Evolutionary conservation across 2,329 filamentous ascomycete genomes (phyloP), one percentile per base, ranked within the genome.

Genomic region (Pestalotiopsis sp.): DNA sequence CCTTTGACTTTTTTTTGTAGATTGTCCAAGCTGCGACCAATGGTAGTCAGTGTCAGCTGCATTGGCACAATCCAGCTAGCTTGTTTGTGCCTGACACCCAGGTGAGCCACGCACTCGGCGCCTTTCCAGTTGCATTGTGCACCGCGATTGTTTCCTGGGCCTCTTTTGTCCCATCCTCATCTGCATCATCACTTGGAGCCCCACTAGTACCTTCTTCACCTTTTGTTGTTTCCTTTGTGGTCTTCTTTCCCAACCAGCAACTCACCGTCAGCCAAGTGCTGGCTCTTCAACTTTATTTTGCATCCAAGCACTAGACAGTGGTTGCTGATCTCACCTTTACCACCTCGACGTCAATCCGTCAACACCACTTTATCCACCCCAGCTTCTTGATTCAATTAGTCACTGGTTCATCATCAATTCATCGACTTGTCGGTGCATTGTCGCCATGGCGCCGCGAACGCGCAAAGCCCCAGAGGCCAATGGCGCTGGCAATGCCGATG

Each of bases 381-480:
- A 23, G 12, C 56, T 31, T 23, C 56, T 20, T 36, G 7, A 59
- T 27, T 25, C 27, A n/a, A 59, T 59, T 11, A 14, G 11, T 23
- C 1, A 27, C 9, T 36, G 23, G 25, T 36, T 58, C 56, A 17
- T 27, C 57, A 27, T 9, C 60, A 23, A 2, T 17, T 17, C 31
- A 38, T 62, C 23, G 7, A 36, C 31, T 36, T 2, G 31, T 36
- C 7, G 31, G 31, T 36, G 25, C 45, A 41, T 25, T 36, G 57
- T 14, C 64, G 68, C n/a, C 2, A 78, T 77, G 76, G 71, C 75
- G 56, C 75, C 75, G 2, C 69, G 66, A 25, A 77, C 74, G 41
- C 68, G 73, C 59, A 66, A 71, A 39, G 71, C 74, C 11, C 39
- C 62, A n/a, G 72, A 63, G 27, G 68, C 38, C 45, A 66, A 69